phyloP scores from a whole-genome alignment of 768 basidiomycete species.

The Tricholoma sp. region DNA sequence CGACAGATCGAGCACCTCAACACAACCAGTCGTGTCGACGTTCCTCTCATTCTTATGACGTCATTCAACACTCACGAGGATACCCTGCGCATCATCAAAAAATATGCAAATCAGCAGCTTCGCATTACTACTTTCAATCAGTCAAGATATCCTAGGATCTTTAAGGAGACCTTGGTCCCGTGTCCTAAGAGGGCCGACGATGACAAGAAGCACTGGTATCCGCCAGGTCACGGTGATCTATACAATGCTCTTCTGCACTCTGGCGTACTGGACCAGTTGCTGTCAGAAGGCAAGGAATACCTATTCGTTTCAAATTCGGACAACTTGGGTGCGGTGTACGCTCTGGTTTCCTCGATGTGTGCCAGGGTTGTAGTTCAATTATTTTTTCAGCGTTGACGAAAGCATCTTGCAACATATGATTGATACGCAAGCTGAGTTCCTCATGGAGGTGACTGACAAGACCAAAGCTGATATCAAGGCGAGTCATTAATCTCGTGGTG shows the following conservation, averaged over 20 bases:
- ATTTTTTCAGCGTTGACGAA: slow-evolving; percentile 59
- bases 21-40: slow-evolving; percentile 76
- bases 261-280: slow-evolving; percentile 84
- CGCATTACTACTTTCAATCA: slow-evolving; percentile 92
- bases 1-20: slow-evolving; percentile 96
- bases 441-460: slow-evolving; percentile 97
- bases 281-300: slow-evolving; percentile 93
- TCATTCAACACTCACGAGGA: slow-evolving; percentile 98
- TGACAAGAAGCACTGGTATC: slow-evolving; percentile 94
- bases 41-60: slow-evolving; percentile 98
- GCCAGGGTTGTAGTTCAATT: slow-evolving; percentile 5
- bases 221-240: slow-evolving; percentile 94
- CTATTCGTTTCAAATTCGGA: slow-evolving; percentile 97
- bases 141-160: slow-evolving; percentile 90
- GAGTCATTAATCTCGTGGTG: neutral
- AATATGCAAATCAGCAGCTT: slow-evolving; percentile 92
- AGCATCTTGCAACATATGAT: slow-evolving; percentile 86
- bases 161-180: slow-evolving; percentile 83
- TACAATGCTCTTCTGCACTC: slow-evolving; percentile 91
- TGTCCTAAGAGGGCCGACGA: slow-evolving; percentile 71
- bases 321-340: slow-evolving; percentile 88
- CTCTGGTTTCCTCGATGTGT: slow-evolving; percentile 6
- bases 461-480: slow-evolving; percentile 77
- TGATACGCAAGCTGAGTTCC: slow-evolving; percentile 73
- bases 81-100: slow-evolving; percentile 93